Evolutionary conservation across 371 early-diverging fungal genomes (phyloP).

Genomic region (Mucor velutinosus): DNA sequence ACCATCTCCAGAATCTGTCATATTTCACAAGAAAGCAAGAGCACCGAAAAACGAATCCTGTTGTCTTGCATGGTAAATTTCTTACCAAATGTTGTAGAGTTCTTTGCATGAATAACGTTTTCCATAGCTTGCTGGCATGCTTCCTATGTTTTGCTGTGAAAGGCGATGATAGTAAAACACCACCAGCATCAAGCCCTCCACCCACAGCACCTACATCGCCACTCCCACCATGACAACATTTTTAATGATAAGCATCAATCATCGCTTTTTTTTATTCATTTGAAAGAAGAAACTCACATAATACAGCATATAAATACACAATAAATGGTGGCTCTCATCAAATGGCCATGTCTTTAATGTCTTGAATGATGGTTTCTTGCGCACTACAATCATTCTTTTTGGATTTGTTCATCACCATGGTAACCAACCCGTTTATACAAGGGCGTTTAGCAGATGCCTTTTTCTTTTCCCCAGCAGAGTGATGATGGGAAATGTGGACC

Average conservation of each 20-base stretch:
- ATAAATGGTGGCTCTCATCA: neutral
- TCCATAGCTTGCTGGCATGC: constrained; percentile 13
- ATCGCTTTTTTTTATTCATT: neutral
- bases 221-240: neutral
- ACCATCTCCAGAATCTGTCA: constrained; percentile 16
- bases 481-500: neutral
- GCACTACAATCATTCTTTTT: constrained; percentile 2
- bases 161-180: constrained; percentile 7
- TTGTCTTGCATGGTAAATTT: constrained; percentile 16
- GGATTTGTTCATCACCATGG: constrained; percentile 3
- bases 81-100: no score
- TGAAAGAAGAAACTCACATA: neutral
- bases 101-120: neutral
- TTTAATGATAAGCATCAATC: neutral
- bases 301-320: neutral
- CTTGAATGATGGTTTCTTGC: constrained; percentile 9
- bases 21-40: constrained; percentile 4
- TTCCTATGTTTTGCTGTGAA: constrained; percentile 16
- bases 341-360: constrained; percentile 9
- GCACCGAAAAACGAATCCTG: constrained; percentile 8
- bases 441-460: neutral
- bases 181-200: neutral
- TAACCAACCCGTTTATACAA: constrained; percentile 1
- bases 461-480: neutral
- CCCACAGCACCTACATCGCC: neutral